Evolutionary conservation across 139 green algal species (phyloP).

Genomic region (Zygnema cylindricum): DNA sequence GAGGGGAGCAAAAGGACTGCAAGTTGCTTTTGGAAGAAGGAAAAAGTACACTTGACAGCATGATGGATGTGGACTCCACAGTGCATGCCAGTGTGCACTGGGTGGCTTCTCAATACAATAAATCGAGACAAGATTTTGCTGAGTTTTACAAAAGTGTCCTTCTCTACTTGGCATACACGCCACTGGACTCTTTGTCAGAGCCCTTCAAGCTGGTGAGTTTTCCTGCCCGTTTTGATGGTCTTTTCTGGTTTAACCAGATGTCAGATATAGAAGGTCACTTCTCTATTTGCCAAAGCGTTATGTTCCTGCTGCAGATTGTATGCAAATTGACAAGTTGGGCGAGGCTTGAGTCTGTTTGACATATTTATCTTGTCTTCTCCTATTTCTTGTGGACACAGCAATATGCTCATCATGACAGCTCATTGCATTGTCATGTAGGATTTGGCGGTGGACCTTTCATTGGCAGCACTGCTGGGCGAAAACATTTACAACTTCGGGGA

Average conservation of each 20-base stretch:
- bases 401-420: not conserved
- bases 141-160: constrained; percentile 87
- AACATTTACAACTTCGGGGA: constrained; percentile 97
- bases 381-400: not conserved
- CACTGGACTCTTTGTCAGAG: constrained; percentile 77
- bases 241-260: too few relatives aligned
- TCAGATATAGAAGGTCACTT: too few relatives aligned
- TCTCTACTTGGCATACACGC: constrained; percentile 92
- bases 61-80: constrained; percentile 82
- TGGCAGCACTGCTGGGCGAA: constrained; percentile 94
- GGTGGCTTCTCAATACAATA: constrained; percentile 83
- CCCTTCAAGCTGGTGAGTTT: constrained; percentile 73
- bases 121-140: constrained; percentile 83
- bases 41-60: constrained; percentile 75
- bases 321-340: too few relatives aligned
- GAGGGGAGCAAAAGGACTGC: constrained; percentile 62
- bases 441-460: constrained; percentile 91
- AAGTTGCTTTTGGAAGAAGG: constrained; percentile 76
- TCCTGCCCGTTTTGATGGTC: not conserved
- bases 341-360: constrained; percentile 1
- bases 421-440: constrained; percentile 30
- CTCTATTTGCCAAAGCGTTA: too few relatives aligned
- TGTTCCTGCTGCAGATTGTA: too few relatives aligned
- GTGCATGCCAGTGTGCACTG: constrained; percentile 88
- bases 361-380: not conserved